Percentiles rank a stretch among this genome's conserved stretches.
These are phyloP conservation scores for Narthecium ossifragum DNA, from an alignment of 106 monocot genomes.

Conservation along the genomic window DNA sequence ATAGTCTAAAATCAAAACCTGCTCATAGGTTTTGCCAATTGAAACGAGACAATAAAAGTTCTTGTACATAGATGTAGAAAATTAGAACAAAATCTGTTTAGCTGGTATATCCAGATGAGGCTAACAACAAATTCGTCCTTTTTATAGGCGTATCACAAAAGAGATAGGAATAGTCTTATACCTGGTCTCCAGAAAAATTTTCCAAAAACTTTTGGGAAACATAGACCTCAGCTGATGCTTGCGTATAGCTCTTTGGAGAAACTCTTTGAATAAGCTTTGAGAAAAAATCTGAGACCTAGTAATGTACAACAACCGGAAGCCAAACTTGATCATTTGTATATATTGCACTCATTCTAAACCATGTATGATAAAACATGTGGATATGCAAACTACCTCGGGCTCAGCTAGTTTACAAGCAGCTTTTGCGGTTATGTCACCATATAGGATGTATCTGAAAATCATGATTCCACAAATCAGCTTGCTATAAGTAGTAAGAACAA, in stretches of 20 bases:
- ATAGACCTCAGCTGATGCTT: slow-evolving; percentile 80
- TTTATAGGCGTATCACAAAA: no score
- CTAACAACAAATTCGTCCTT: no score
- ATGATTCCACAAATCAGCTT: background rate
- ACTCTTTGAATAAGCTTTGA: slow-evolving; percentile 93
- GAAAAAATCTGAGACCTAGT: slow-evolving; percentile 78
- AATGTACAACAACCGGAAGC: background rate
- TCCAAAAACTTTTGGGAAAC: slow-evolving; percentile 91
- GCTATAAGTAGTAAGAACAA: background rate
- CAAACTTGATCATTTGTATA: background rate
- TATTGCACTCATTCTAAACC: background rate
- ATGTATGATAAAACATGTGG: background rate
- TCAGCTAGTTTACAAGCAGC: slow-evolving; percentile 79
- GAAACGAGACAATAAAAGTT: no score
- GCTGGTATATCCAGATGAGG: no score
- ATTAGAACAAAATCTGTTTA: no score
- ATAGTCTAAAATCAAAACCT: no score
- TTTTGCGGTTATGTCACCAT: slow-evolving; percentile 87
- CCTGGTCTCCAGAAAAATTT: slow-evolving; percentile 96
- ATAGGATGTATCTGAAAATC: slow-evolving; percentile 62
- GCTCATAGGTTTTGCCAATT: no score
- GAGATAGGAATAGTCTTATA: slow-evolving; percentile 15
- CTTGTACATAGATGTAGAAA: no score
- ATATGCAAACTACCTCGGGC: slow-evolving; percentile 44
- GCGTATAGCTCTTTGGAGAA: slow-evolving; percentile 81